phyloP scores from a whole-genome alignment of 1,139 yeast genomes.

The Magnusiomyces tetraspermus region DNA sequence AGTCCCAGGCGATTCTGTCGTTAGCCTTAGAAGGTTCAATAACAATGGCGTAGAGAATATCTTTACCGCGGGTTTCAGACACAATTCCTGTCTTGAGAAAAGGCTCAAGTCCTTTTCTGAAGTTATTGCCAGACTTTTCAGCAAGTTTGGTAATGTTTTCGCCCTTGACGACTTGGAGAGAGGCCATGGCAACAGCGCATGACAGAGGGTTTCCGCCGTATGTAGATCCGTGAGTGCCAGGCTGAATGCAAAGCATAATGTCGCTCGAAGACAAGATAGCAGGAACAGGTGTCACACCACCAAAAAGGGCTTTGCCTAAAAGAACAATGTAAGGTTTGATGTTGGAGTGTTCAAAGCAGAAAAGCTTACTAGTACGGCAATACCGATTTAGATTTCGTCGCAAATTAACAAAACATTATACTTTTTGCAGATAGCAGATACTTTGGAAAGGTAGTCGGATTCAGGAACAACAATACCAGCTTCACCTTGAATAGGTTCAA shows the following conservation, averaged over 20 bases:
- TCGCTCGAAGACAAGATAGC: slow-evolving; percentile 83
- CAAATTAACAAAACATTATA: slow-evolving; percentile 83
- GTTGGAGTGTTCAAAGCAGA: slow-evolving; percentile 81
- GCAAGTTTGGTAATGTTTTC: slow-evolving; percentile 82
- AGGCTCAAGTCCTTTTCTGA: slow-evolving; percentile 54
- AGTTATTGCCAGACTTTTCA: slow-evolving; percentile 54
- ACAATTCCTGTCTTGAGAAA: slow-evolving; percentile 57
- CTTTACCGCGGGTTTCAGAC: slow-evolving; percentile 87
- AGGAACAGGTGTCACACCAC: slow-evolving; percentile 89
- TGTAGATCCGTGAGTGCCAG: slow-evolving; percentile 97
- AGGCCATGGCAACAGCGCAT: slow-evolving; percentile 90
- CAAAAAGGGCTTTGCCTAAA: slow-evolving; percentile 90
- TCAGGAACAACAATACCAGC: slow-evolving; percentile 98
- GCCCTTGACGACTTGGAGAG: slow-evolving; percentile 79
- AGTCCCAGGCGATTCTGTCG: slow-evolving; percentile 94
- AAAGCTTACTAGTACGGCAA: slow-evolving; percentile 95
- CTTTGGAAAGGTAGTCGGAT: slow-evolving; percentile 62
- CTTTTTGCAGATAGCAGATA: slow-evolving; percentile 65
- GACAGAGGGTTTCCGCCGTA: slow-evolving; percentile 98
- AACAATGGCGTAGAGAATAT: slow-evolving; percentile 37
- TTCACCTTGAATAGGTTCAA: slow-evolving; percentile 98
- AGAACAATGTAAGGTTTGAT: slow-evolving; percentile 80
- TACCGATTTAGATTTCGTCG: slow-evolving; percentile 96
- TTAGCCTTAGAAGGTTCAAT: slow-evolving; percentile 65
- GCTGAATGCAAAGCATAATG: slow-evolving; percentile 81